phyloP scores from a whole-genome alignment of 208 protist genomes.

The Trichomonas vaginalis region DNA sequence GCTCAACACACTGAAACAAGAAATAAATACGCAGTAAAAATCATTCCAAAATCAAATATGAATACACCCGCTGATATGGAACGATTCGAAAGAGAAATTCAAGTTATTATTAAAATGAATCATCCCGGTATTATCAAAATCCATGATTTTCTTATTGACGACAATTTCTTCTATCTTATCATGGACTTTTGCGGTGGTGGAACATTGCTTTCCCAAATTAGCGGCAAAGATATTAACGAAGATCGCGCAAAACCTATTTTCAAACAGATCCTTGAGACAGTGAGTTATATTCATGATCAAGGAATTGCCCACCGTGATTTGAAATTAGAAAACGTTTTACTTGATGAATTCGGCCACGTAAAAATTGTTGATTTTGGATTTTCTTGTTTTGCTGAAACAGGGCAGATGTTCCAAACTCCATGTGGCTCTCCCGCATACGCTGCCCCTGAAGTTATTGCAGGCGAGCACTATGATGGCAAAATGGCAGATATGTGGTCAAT shows the following conservation, averaged over 20 bases:
- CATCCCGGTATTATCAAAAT: slow-evolving; percentile 10
- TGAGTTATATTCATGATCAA: slow-evolving; percentile 25
- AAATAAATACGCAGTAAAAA: slow-evolving; percentile 3
- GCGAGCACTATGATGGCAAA: background rate
- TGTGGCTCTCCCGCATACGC: background rate
- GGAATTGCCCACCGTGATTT: slow-evolving; percentile 24
- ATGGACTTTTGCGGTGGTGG: slow-evolving; percentile 32
- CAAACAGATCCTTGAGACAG: slow-evolving; percentile 10
- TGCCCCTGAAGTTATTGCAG: background rate
- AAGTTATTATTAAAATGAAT: background rate
- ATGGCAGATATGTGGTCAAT: background rate
- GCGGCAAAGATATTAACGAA: slow-evolving; percentile 11
- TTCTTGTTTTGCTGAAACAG: background rate
- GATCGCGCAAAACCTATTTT: slow-evolving; percentile 14
- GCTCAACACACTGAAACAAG: background rate
- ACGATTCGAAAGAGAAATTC: background rate
- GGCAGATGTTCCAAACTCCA: background rate
- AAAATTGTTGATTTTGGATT: slow-evolving; percentile 13
- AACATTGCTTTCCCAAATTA: slow-evolving; percentile 27
- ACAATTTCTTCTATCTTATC: slow-evolving; percentile 23
- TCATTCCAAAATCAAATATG: slow-evolving; percentile 3
- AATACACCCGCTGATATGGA: background rate
- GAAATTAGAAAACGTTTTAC: background rate
- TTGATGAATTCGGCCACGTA: background rate
- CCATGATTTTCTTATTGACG: background rate